A percentile compares a stretch with the other conserved stretches of the same genome.
These are phyloP conservation scores for Neurospora hispaniola DNA, from an alignment of 495 filamentous ascomycete genomes.

Conservation along the genomic window DNA sequence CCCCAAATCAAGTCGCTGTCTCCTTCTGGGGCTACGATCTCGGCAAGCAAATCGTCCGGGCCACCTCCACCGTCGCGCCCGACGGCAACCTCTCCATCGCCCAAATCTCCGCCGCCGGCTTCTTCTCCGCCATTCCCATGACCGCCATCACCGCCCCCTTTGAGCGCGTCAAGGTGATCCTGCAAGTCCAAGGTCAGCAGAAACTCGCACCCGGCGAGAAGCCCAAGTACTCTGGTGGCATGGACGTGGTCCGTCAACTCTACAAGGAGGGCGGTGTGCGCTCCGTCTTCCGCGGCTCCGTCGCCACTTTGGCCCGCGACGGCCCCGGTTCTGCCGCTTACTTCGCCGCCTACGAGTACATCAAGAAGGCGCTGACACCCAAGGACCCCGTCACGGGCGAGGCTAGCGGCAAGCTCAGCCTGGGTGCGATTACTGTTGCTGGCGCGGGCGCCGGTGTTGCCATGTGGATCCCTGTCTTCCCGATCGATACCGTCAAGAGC, in stretches of 20 bases:
- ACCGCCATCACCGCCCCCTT: slow-evolving; percentile 96
- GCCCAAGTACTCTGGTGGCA: slow-evolving; percentile 78
- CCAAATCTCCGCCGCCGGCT: slow-evolving; percentile 85
- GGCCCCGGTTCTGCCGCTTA: slow-evolving; percentile 89
- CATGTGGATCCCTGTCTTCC: slow-evolving; percentile 99
- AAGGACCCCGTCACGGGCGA: slow-evolving; percentile 66
- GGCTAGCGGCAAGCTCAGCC: slow-evolving; percentile 58
- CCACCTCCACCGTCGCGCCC: slow-evolving; percentile 52
- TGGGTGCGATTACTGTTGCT: slow-evolving; percentile 73
- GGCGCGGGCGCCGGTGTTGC: slow-evolving; percentile 88
- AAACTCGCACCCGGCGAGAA: slow-evolving; percentile 75
- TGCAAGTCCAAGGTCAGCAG: slow-evolving; percentile 95
- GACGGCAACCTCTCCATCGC: slow-evolving; percentile 63
- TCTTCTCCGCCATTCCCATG: slow-evolving; percentile 98
- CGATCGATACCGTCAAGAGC: slow-evolving; percentile 92
- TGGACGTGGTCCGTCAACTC: slow-evolving; percentile 91
- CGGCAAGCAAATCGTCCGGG: slow-evolving; percentile 75
- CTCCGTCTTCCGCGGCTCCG: slow-evolving; percentile 82
- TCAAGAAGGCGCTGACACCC: slow-evolving; percentile 82
- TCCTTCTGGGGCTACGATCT: slow-evolving; percentile 99
- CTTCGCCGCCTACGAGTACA: slow-evolving; percentile 92
- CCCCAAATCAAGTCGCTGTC: slow-evolving; percentile 61
- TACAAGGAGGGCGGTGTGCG: slow-evolving; percentile 85
- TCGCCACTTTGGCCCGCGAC: slow-evolving; percentile 87
- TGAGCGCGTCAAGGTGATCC: slow-evolving; percentile 95